Evolutionary conservation across 257 asterid species (phyloP).

Genomic region (Ballota nigra): DNA sequence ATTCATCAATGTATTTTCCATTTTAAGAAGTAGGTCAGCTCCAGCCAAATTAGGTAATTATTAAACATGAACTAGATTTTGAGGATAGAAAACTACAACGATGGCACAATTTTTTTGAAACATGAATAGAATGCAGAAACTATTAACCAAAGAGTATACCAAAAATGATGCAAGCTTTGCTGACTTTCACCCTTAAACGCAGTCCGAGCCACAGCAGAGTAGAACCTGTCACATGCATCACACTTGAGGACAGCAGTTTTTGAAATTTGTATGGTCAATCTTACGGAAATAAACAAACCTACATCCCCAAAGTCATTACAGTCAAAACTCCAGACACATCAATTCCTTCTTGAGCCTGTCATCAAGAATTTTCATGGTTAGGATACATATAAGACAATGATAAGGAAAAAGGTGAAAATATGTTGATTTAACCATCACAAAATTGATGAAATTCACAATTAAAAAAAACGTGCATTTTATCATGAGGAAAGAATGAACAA

Average conservation of each 20-base stretch:
- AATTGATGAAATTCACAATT: conserved; percentile 1
- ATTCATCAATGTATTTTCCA: neutral
- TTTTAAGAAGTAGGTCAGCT: neutral
- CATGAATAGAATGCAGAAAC: conserved; percentile 14
- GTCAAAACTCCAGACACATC: conserved; percentile 86
- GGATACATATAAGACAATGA: neutral
- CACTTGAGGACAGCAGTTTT: conserved; percentile 34
- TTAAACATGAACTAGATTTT: neutral
- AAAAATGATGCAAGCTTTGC: conserved; percentile 86
- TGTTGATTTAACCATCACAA: neutral
- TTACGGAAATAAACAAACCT: conserved; percentile 35
- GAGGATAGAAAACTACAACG: neutral
- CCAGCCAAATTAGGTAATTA: neutral
- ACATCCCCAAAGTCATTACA: conserved; percentile 97
- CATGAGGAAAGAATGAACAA: neutral
- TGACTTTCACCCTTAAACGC: conserved; percentile 97
- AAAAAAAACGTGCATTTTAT: conserved; percentile 6
- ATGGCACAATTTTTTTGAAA: neutral
- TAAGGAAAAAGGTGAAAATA: neutral
- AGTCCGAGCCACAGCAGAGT: conserved; percentile 88
- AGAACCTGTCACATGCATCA: conserved; percentile 64
- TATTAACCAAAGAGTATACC: conserved; percentile 45
- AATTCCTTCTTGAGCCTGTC: conserved; percentile 85
- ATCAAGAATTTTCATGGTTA: conserved; percentile 22
- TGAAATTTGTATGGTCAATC: conserved; percentile 25